These are phyloP conservation scores for Gymnopilus dilepis DNA, from an alignment of 768 basidiomycete genomes.

Conservation along the genomic window DNA sequence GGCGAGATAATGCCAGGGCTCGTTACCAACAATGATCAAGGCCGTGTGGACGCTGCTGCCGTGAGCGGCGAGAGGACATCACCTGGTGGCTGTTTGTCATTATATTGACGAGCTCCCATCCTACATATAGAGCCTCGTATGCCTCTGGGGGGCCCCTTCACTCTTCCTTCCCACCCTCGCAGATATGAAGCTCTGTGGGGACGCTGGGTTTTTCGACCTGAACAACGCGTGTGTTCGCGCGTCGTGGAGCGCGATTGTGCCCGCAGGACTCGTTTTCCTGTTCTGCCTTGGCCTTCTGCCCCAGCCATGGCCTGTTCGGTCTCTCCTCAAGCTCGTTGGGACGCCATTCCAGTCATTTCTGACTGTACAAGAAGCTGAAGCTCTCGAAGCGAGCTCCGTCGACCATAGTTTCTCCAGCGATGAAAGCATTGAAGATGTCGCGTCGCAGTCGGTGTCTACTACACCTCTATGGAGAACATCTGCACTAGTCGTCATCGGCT, in stretches of 20 bases:
- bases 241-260: slow-evolving; percentile 55
- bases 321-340: slow-evolving; percentile 28
- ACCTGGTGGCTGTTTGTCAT: slow-evolving; percentile 2
- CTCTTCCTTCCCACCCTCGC: slow-evolving; percentile 10
- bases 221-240: slow-evolving; percentile 51
- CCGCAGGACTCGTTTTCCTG: slow-evolving; percentile 48
- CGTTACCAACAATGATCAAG: slow-evolving; percentile 1
- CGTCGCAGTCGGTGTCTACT: slow-evolving; percentile 25
- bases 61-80: background rate
- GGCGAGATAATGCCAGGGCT: slow-evolving; percentile 1
- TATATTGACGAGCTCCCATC: background rate
- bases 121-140: background rate
- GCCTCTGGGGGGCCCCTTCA: background rate
- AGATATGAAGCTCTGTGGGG: slow-evolving; percentile 38
- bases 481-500: slow-evolving; percentile 58
- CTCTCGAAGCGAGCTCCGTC: slow-evolving; percentile 34
- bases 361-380: slow-evolving; percentile 61
- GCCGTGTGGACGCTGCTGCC: background rate
- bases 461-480: slow-evolving; percentile 62
- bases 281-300: slow-evolving; percentile 47
- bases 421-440: slow-evolving; percentile 22
- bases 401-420: slow-evolving; percentile 24
- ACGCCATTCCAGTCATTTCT: slow-evolving; percentile 48
- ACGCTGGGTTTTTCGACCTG: slow-evolving; percentile 46
- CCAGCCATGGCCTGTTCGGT: slow-evolving; percentile 30